Conservation (phyloP, 2,329 filamentous ascomycete genomes). For the Aureobasidium pullulans region DNA sequence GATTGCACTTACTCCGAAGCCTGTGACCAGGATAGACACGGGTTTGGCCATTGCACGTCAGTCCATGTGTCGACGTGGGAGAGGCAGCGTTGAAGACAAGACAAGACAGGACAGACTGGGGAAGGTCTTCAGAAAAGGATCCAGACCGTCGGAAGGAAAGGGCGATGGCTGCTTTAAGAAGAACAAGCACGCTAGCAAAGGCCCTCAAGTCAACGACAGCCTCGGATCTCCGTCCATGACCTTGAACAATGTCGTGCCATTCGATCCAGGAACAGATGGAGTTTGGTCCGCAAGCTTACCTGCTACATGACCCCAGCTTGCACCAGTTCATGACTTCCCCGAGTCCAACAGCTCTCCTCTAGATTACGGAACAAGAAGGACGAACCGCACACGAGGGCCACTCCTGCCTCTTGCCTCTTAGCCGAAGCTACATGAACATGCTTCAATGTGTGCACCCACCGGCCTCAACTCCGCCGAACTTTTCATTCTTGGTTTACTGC, state of each 20-base stretch:
- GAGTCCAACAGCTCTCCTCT: background rate
- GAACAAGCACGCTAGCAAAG: background rate
- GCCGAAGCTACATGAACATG: background rate
- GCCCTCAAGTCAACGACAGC: background rate
- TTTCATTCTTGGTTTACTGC: too few relatives aligned
- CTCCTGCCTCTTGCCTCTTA: too few relatives aligned
- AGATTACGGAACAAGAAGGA: background rate
- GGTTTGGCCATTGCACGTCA: slow-evolving; percentile 23
- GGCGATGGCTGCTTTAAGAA: background rate
- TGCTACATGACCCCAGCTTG: background rate
- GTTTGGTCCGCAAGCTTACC: background rate
- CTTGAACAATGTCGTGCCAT: background rate
- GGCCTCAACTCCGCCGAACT: background rate
- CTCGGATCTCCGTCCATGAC: background rate
- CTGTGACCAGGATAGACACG: slow-evolving; percentile 37
- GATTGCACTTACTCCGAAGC: slow-evolving; percentile 34
- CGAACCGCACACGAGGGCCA: background rate
- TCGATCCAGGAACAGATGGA: background rate
- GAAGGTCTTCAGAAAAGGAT: background rate
- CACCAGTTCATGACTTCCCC: background rate
- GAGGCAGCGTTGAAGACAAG: background rate
- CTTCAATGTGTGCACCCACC: background rate
- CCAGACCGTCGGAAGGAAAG: background rate
- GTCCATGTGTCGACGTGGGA: background rate
- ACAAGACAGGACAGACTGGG: background rate